phyloP scores from a whole-genome alignment of 2,329 filamentous ascomycete species.

The Hymenoscyphus fraxineus region DNA sequence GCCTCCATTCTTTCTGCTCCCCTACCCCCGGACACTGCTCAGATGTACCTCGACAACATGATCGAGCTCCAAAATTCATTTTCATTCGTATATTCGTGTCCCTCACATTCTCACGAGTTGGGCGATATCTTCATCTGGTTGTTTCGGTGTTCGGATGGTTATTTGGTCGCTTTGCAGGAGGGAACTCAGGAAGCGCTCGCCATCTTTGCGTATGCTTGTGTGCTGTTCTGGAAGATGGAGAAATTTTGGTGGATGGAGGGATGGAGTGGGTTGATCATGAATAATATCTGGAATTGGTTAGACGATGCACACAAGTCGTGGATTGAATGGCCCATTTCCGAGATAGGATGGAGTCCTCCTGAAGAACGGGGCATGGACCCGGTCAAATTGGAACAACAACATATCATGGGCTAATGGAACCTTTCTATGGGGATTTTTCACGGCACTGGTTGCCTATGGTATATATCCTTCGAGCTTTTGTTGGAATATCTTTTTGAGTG shows the following conservation, averaged over 20 bases:
- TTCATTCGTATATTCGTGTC: constrained; percentile 10
- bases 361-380: background rate
- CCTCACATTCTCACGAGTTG: constrained; percentile 10
- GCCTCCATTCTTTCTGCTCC: constrained; percentile 17
- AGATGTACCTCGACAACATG: constrained; percentile 27
- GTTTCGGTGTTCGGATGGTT: constrained; percentile 14
- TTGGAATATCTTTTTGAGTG: background rate
- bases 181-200: constrained; percentile 31
- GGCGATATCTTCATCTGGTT: constrained; percentile 23
- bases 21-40: constrained; percentile 16
- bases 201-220: constrained; percentile 21
- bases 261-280: constrained; percentile 36
- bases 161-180: constrained; percentile 32
- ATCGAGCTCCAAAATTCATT: constrained; percentile 12
- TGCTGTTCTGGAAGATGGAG: constrained; percentile 15
- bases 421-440: background rate
- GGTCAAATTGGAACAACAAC: background rate
- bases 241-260: constrained; percentile 28
- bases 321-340: constrained; percentile 9
- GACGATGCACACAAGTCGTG: constrained; percentile 34
- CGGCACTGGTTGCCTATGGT: background rate
- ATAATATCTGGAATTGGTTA: constrained; percentile 31
- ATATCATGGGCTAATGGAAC: background rate
- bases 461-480: background rate
- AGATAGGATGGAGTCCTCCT: constrained; percentile 10